These are phyloP conservation scores for Coix lacrymajobi DNA, from an alignment of 176 grass and related monocot genomes.

Conservation along the genomic window DNA sequence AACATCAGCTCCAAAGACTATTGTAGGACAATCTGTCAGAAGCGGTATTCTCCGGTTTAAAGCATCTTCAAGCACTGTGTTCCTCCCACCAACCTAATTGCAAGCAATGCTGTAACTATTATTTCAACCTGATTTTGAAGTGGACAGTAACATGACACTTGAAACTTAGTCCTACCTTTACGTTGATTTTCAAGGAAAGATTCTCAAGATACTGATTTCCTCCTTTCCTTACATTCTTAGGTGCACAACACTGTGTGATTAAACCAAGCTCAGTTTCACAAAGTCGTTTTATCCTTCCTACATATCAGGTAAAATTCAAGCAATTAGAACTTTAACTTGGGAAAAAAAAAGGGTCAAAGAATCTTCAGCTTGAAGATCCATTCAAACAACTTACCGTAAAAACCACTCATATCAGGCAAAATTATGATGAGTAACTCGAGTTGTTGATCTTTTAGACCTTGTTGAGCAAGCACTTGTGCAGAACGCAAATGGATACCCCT, in stretches of 20 bases:
- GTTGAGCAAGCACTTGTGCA: conserved; percentile 17
- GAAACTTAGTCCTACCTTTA: conserved; percentile 49
- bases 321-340: neutral
- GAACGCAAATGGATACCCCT: conserved; percentile 38
- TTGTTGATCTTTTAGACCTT: conserved; percentile 16
- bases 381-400: conserved; percentile 41
- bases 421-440: conserved; percentile 61
- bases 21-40: conserved; percentile 56
- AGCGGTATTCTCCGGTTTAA: conserved; percentile 38
- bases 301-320: neutral
- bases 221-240: conserved; percentile 52
- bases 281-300: conserved; percentile 57
- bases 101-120: neutral
- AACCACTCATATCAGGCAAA: conserved; percentile 51
- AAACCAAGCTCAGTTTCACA: conserved; percentile 74
- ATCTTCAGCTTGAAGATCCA: neutral
- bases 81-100: conserved; percentile 61
- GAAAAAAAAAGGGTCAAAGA: neutral
- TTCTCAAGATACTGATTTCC: conserved; percentile 62
- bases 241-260: conserved; percentile 60
- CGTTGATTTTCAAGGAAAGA: conserved; percentile 84
- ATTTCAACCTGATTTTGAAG: neutral
- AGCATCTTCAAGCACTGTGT: conserved; percentile 66
- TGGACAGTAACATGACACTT: neutral
- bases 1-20: conserved; percentile 81